phyloP scores from a whole-genome alignment of 208 protist genomes.

The Leishmania arabica region DNA sequence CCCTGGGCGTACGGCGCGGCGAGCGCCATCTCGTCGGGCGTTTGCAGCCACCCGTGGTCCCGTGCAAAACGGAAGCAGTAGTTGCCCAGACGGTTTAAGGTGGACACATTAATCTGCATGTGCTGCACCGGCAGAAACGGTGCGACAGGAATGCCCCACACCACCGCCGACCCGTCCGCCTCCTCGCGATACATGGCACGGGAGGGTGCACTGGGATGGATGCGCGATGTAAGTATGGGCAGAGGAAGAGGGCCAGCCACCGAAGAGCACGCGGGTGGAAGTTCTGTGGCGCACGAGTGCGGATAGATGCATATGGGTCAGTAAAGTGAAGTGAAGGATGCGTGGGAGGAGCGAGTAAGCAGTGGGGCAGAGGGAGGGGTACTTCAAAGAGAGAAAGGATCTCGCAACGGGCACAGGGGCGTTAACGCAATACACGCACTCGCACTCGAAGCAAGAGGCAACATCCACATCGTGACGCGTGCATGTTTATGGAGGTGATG shows the following conservation, averaged over 20 bases:
- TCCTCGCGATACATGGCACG: slow-evolving; percentile 34
- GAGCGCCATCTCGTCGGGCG: slow-evolving; percentile 22
- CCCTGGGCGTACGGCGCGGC: slow-evolving; percentile 15
- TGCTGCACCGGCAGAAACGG: slow-evolving; percentile 72
- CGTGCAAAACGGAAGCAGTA: slow-evolving; percentile 57
- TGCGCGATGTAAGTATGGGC: not conserved
- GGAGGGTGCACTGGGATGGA: too few relatives aligned
- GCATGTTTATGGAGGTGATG: not conserved
- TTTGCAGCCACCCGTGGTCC: slow-evolving; percentile 68
- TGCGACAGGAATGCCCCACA: slow-evolving; percentile 45
- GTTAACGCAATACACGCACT: not conserved
- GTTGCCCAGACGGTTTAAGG: slow-evolving; percentile 56
- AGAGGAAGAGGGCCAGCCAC: not conserved
- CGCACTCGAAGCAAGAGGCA: not conserved
- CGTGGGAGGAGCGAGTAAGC: not conserved
- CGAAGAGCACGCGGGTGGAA: not conserved
- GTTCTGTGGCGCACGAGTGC: not conserved
- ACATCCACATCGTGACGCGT: not conserved
- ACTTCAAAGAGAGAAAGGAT: not conserved
- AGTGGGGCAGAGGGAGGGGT: not conserved
- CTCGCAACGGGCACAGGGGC: not conserved
- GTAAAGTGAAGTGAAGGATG: too few relatives aligned
- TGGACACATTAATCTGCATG: slow-evolving; percentile 47
- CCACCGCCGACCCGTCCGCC: slow-evolving; percentile 55
- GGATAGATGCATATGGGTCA: not conserved